A percentile compares a stretch with the other conserved stretches of the same genome.
Evolutionary conservation across 306 rosid genomes (phyloP).

Genomic region (Parietaria judaica): DNA sequence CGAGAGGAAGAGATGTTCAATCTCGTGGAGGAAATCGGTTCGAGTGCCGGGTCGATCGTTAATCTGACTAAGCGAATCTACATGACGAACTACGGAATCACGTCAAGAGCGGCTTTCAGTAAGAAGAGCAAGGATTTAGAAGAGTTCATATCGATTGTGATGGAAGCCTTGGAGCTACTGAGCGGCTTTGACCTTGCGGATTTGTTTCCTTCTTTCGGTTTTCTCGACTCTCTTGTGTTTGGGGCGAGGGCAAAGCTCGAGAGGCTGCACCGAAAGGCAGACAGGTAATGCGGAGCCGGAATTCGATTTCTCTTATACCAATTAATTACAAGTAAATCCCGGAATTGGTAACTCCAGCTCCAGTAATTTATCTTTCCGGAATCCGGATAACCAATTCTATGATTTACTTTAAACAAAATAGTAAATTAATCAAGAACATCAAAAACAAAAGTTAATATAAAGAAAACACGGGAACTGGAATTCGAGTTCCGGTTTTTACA

Average conservation of each 20-base stretch:
- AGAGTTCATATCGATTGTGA: background rate
- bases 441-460: no score
- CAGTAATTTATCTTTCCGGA: no score
- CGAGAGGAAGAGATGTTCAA: conserved; percentile 34
- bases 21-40: conserved; percentile 15
- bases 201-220: conserved; percentile 26
- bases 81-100: conserved; percentile 3
- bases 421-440: no score
- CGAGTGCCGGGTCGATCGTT: background rate
- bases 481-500: no score
- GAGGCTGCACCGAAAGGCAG: background rate
- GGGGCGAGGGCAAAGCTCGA: conserved; percentile 7
- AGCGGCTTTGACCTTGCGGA: conserved; percentile 28
- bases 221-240: conserved; percentile 11
- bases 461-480: no score
- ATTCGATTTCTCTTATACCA: no score
- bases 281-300: background rate
- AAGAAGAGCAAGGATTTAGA: conserved; percentile 16
- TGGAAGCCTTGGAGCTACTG: background rate
- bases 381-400: no score
- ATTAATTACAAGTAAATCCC: no score
- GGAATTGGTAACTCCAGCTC: no score
- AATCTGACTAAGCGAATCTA: background rate
- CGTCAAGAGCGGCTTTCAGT: conserved; percentile 26
- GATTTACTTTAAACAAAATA: no score